Percentiles rank a stretch among this genome's conserved stretches.
Conservation (phyloP, 2,329 filamentous ascomycete species). For the Setomelanomma holmii region DNA sequence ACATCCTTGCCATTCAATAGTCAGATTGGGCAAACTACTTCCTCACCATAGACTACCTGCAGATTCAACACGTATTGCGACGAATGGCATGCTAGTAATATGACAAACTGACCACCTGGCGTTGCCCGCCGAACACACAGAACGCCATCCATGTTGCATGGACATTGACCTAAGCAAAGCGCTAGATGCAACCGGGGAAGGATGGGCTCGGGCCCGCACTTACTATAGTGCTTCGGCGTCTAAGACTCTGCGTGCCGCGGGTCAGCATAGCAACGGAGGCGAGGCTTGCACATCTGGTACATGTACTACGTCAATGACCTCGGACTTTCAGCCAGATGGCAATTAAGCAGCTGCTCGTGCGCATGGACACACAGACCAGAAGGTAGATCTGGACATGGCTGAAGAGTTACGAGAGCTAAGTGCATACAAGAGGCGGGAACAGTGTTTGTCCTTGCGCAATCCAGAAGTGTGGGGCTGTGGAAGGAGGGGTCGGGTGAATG, state of each 20-base stretch:
- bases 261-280: conserved; percentile 3
- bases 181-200: conserved; percentile 15
- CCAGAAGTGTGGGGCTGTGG: conserved; percentile 19
- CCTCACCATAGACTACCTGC: conserved; percentile 17
- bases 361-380: neutral
- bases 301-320: conserved; percentile 5
- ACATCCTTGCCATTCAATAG: conserved; percentile 20
- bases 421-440: conserved; percentile 27
- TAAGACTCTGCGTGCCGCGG: conserved; percentile 14
- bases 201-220: conserved; percentile 8
- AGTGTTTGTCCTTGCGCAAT: conserved; percentile 14
- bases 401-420: conserved; percentile 16
- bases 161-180: conserved; percentile 10
- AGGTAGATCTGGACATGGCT: neutral
- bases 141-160: conserved; percentile 8
- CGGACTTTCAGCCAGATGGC: neutral
- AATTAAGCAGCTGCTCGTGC: neutral
- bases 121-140: conserved; percentile 10
- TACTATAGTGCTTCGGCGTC: conserved; percentile 3
- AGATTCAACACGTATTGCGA: conserved; percentile 6
- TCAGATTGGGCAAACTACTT: conserved; percentile 18
- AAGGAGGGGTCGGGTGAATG: conserved; percentile 34
- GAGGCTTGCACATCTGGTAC: conserved; percentile 6
- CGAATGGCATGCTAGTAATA: conserved; percentile 13
- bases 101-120: conserved; percentile 1